Conservation (phyloP, 2,329 filamentous ascomycete genomes). For the Talaromyces amestolkiae region DNA sequence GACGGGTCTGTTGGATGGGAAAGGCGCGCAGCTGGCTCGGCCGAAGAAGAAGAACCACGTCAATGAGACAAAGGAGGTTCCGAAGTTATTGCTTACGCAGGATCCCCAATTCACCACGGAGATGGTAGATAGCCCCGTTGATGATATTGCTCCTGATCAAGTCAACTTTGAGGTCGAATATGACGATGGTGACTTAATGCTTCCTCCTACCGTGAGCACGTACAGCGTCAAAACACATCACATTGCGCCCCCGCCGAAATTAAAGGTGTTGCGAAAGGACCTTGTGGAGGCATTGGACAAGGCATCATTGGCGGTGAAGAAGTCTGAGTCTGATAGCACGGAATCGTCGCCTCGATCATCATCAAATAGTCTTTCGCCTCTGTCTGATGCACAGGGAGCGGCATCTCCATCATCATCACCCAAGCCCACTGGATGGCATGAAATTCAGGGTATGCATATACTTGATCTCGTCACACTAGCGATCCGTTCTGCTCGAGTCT, state of each 20-base stretch:
- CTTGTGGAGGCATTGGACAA: slow-evolving; percentile 66
- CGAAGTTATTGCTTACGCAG: slow-evolving; percentile 41
- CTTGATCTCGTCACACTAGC: slow-evolving; percentile 90
- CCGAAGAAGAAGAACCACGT: slow-evolving; percentile 54
- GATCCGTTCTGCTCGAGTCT: slow-evolving; percentile 93
- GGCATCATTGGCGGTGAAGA: slow-evolving; percentile 65
- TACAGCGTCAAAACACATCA: slow-evolving; percentile 83
- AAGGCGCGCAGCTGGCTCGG: slow-evolving; percentile 79
- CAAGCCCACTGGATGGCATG: slow-evolving; percentile 66
- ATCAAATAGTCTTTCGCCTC: slow-evolving; percentile 27
- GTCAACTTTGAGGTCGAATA: slow-evolving; percentile 53
- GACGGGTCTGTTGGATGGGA: slow-evolving; percentile 88
- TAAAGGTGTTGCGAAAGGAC: slow-evolving; percentile 71
- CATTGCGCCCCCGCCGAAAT: slow-evolving; percentile 78
- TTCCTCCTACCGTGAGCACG: slow-evolving; percentile 95
- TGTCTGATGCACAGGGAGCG: slow-evolving; percentile 21
- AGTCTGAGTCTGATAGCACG: slow-evolving; percentile 32
- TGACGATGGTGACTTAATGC: slow-evolving; percentile 68
- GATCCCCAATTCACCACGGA: slow-evolving; percentile 39
- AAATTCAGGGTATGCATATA: slow-evolving; percentile 87
- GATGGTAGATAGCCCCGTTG: slow-evolving; percentile 54
- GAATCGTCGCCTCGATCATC: slow-evolving; percentile 31
- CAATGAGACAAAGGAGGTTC: slow-evolving; percentile 33
- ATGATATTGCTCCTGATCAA: slow-evolving; percentile 35
- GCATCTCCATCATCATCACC: slow-evolving; percentile 29